phyloP scores from a whole-genome alignment of 805 yeast species.

The Candida chauliodis region DNA sequence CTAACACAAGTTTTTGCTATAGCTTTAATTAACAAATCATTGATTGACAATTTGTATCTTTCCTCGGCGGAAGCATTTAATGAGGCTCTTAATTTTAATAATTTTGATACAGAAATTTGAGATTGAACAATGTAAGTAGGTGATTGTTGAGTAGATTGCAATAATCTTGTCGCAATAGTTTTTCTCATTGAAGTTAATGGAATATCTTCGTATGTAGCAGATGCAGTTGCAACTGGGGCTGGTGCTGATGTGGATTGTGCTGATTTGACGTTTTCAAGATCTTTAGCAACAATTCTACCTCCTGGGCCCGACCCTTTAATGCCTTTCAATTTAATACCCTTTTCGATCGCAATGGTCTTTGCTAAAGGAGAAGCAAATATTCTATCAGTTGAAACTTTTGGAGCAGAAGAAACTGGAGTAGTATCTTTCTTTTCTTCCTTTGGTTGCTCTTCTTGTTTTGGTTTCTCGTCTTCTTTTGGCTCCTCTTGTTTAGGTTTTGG shows the following conservation, averaged over 20 bases:
- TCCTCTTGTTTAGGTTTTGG: conserved; percentile 30
- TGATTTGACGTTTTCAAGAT: conserved; percentile 71
- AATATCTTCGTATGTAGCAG: conserved; percentile 69
- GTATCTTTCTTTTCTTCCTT: conserved; percentile 32
- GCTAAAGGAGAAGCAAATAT: conserved; percentile 95
- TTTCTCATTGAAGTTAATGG: conserved; percentile 92
- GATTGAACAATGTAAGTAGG: conserved; percentile 95
- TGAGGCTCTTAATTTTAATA: conserved; percentile 87
- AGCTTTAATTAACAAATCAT: conserved; percentile 93
- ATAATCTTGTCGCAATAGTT: conserved; percentile 85
- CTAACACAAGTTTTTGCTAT: conserved; percentile 83
- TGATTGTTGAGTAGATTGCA: conserved; percentile 77
- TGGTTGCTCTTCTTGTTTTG: conserved; percentile 25
- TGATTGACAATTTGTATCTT: conserved; percentile 85
- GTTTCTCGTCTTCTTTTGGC: conserved; percentile 15
- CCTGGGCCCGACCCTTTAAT: conserved; percentile 91
- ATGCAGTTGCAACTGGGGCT: conserved; percentile 39
- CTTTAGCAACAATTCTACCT: conserved; percentile 91
- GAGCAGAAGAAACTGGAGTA: conserved; percentile 20
- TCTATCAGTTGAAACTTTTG: conserved; percentile 53
- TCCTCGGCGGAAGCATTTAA: conserved; percentile 83
- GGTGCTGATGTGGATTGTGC: conserved; percentile 38
- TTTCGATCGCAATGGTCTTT: conserved; percentile 86
- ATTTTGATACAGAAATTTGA: conserved; percentile 78
- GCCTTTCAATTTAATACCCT: conserved; percentile 81